Conservation (phyloP, 345 rosid genomes). For the Eucalyptus regnans region DNA sequence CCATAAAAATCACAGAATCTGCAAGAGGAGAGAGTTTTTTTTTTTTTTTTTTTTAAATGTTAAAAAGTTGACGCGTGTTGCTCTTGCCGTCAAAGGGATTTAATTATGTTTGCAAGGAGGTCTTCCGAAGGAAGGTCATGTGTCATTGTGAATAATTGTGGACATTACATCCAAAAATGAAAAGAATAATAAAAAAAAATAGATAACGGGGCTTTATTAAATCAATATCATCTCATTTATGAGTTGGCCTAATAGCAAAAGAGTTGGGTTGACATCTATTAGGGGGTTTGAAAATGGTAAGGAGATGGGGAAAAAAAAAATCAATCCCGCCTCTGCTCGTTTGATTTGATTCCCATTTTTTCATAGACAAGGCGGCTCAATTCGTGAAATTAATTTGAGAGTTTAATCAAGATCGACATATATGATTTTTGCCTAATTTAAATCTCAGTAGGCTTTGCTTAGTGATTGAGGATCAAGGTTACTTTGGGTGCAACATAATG, state of each 20-base stretch:
- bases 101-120: background rate
- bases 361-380: background rate
- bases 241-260: background rate
- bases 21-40: too few relatives aligned
- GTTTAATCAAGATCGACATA: background rate
- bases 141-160: background rate
- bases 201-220: background rate
- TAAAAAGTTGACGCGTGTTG: background rate
- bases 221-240: background rate
- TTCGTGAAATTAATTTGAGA: background rate
- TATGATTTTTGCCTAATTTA: background rate
- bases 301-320: background rate
- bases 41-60: background rate
- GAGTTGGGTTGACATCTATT: background rate
- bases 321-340: background rate
- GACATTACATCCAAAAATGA: background rate
- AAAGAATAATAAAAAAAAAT: background rate
- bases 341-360: background rate
- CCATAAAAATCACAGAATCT: background rate
- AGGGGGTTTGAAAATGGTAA: background rate
- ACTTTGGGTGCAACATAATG: background rate
- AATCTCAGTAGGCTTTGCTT: background rate
- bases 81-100: background rate
- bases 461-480: background rate
- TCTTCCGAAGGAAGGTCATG: background rate